These are phyloP conservation scores for Zoysia matrella DNA, from an alignment of 202 grass and related monocot genomes.

Conservation along the genomic window DNA sequence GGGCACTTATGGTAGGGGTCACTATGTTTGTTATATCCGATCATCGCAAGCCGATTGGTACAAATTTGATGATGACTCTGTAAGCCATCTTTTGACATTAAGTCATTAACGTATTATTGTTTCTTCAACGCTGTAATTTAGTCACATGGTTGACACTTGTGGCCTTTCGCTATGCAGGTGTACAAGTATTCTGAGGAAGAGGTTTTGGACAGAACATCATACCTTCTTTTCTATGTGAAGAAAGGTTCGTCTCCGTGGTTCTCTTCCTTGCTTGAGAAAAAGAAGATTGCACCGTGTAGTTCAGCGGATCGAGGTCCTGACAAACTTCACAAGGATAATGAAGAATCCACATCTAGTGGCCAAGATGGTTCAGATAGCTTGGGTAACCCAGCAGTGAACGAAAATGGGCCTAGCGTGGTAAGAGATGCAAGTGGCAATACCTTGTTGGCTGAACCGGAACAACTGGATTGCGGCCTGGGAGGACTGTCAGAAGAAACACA, in stretches of 20 bases:
- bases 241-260: constrained; percentile 59
- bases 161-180: constrained; percentile 40
- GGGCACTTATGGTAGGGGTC: constrained; percentile 29
- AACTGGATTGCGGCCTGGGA: constrained; percentile 11
- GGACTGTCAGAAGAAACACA: constrained; percentile 19
- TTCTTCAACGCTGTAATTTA: constrained; percentile 7
- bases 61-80: constrained; percentile 44
- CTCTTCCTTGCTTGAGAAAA: constrained; percentile 42
- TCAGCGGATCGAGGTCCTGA: constrained; percentile 14
- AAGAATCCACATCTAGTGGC: neutral
- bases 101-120: constrained; percentile 4
- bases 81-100: constrained; percentile 5
- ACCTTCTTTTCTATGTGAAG: constrained; percentile 65
- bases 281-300: neutral
- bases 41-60: constrained; percentile 50
- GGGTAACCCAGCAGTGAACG: constrained; percentile 5
- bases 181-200: neutral
- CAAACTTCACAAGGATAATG: neutral
- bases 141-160: neutral
- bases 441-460: constrained; percentile 4
- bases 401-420: constrained; percentile 13
- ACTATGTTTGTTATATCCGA: constrained; percentile 54
- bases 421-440: constrained; percentile 26
- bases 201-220: constrained; percentile 36
- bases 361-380: neutral